These are phyloP conservation scores for Fusarium sp. DNA, from an alignment of 2,329 filamentous ascomycete species.

Conservation along the genomic window DNA sequence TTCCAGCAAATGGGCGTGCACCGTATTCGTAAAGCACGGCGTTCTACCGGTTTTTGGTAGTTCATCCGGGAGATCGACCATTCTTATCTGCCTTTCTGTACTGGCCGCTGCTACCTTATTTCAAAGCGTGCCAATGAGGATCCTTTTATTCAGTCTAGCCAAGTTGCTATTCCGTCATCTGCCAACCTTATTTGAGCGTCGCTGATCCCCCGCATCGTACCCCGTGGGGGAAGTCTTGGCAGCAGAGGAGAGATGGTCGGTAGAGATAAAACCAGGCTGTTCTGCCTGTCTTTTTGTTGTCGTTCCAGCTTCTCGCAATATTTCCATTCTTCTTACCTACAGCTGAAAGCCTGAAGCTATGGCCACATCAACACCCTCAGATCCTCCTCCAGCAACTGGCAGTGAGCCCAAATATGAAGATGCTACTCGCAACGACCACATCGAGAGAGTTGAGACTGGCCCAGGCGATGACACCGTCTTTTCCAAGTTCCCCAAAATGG, in stretches of 20 bases:
- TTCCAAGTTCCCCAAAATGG: conserved; percentile 36
- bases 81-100: conserved; percentile 6
- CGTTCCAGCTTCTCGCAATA: neutral
- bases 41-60: neutral
- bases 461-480: conserved; percentile 21
- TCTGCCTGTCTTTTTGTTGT: neutral
- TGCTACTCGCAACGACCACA: conserved; percentile 16
- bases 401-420: neutral
- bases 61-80: neutral
- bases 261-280: neutral
- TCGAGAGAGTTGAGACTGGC: conserved; percentile 28
- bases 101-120: neutral
- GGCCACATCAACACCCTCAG: neutral
- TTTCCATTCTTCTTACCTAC: accelerated
- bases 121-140: conserved; percentile 2
- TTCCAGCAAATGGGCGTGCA: neutral
- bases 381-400: neutral
- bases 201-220: conserved; percentile 29
- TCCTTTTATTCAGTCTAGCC: neutral
- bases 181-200: conserved; percentile 18
- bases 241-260: neutral
- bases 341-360: neutral
- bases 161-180: conserved; percentile 2
- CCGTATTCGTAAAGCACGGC: neutral
- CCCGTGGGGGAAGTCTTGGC: conserved; percentile 24